Percentiles rank a stretch among this genome's conserved stretches.
Evolutionary conservation across 306 rosid genomes (phyloP).

Genomic region (Prunus mume): DNA sequence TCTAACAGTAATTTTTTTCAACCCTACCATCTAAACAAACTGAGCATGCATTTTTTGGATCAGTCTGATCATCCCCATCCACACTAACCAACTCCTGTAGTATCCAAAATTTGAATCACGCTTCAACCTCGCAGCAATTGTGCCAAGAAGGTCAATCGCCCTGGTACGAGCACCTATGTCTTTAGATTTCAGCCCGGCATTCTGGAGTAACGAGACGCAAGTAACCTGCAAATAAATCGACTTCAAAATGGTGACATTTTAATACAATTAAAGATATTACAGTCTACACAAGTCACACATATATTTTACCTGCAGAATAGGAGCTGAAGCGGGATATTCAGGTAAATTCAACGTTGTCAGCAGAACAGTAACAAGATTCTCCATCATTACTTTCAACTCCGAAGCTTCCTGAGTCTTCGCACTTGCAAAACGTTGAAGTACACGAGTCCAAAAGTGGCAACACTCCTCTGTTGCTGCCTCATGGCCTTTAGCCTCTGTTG

Average conservation of each 20-base stretch:
- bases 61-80: constrained; percentile 38
- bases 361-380: constrained; percentile 87
- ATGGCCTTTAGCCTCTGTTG: constrained; percentile 71
- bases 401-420: constrained; percentile 85
- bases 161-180: constrained; percentile 72
- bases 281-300: not conserved
- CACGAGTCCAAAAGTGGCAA: constrained; percentile 83
- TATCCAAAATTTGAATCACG: constrained; percentile 90
- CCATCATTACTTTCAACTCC: constrained; percentile 82
- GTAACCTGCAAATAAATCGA: constrained; percentile 72
- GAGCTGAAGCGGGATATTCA: constrained; percentile 96
- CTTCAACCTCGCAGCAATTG: constrained; percentile 98
- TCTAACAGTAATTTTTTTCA: constrained; percentile 46
- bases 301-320: constrained; percentile 71
- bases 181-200: constrained; percentile 90
- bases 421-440: constrained; percentile 86
- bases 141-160: constrained; percentile 97
- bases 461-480: constrained; percentile 79
- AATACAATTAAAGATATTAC: constrained; percentile 14
- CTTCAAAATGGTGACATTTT: constrained; percentile 30
- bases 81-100: constrained; percentile 55
- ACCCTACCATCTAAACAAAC: constrained; percentile 66
- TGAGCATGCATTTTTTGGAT: constrained; percentile 65
- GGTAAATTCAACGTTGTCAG: constrained; percentile 83
- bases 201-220: constrained; percentile 79